phyloP scores from a whole-genome alignment of 768 basidiomycete genomes.

The Tricholoma saponaceum region DNA sequence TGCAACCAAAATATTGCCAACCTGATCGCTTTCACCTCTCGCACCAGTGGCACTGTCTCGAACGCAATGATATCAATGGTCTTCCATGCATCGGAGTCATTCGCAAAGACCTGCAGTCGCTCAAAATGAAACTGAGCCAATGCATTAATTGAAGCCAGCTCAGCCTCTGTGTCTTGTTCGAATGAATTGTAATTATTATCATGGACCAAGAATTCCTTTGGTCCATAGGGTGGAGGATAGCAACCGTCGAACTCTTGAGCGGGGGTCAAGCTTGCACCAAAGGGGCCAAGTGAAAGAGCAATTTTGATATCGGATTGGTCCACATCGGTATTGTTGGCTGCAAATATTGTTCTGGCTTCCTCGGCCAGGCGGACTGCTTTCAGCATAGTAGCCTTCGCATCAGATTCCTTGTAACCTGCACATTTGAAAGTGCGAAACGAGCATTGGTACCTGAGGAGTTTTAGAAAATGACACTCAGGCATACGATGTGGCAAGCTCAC shows the following conservation, averaged over 20 bases:
- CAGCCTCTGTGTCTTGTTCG: conserved; percentile 22
- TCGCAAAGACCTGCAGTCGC: conserved; percentile 51
- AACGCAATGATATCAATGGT: conserved; percentile 64
- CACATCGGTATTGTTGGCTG: conserved; percentile 12
- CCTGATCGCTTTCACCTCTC: conserved; percentile 65
- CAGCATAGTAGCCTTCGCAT: conserved; percentile 48
- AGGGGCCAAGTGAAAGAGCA: conserved; percentile 72
- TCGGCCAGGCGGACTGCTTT: conserved; percentile 48
- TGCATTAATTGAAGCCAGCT: conserved; percentile 41
- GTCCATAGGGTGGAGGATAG: conserved; percentile 76
- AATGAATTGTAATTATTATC: conserved; percentile 42
- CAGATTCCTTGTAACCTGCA: conserved; percentile 41
- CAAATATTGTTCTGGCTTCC: conserved; percentile 35
- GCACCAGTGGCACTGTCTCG: conserved; percentile 69
- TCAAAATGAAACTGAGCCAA: conserved; percentile 61
- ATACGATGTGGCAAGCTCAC: conserved; percentile 29
- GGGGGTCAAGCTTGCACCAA: conserved; percentile 60
- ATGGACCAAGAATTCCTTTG: conserved; percentile 34
- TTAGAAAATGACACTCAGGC: not conserved
- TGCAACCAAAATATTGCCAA: conserved; percentile 46
- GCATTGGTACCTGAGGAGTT: conserved; percentile 57
- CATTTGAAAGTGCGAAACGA: conserved; percentile 48
- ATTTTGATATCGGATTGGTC: conserved; percentile 34
- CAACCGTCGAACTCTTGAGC: conserved; percentile 72
- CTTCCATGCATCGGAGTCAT: conserved; percentile 47